Base-by-base conservation (phyloP, 768 basidiomycete genomes). In the Ephemerocybe angulata region DNA sequence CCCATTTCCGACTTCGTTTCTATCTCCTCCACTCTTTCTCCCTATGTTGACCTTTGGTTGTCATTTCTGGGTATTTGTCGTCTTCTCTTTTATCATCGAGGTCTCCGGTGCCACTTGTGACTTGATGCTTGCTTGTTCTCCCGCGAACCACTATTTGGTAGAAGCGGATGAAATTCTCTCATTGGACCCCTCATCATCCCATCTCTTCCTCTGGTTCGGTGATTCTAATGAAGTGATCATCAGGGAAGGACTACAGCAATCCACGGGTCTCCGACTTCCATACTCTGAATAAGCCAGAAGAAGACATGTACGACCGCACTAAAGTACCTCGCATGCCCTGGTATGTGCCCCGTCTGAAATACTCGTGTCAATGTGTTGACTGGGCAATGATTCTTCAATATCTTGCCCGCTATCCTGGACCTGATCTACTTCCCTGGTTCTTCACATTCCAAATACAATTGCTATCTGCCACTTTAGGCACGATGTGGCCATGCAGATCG, bases 251-350 rank as follows among this genome's bases (percentile, higher is more conserved):
- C 64, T 97, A 95, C 66, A 89, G 90, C 65, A 98, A 98, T 63
- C 88, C 90, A 37, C 85, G 97, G 17, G 75, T 95, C 10, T 70
- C 75, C 43, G 97, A 98, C 70, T 98, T 95, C 68, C 82, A 90
- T 59, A 81, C 80, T 1, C 79, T 99, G 48, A 80, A 86, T 65
- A 97, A 95, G 67, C 95, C 95, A 0, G 83, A 88, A 43, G 93
- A 98, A 60, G 93, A 98, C 65, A 92, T 96, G 88, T 93, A 96
- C 62, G 95, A 99, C 63, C 84, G 97, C 30, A 70, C 78, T 6
- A 96, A 88, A 68, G 80, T 90, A 19, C 91, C 94, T 4, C 80
- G 97, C 47, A 98, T 98, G 94, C 94, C 97, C 27, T 99, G 96
- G 95, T 94, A 64, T 55, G 83, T 65, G 13, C 4, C 8, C 17